Evolutionary conservation across 768 basidiomycete genomes (phyloP).

Genomic region (Steccherinum ochraceum): DNA sequence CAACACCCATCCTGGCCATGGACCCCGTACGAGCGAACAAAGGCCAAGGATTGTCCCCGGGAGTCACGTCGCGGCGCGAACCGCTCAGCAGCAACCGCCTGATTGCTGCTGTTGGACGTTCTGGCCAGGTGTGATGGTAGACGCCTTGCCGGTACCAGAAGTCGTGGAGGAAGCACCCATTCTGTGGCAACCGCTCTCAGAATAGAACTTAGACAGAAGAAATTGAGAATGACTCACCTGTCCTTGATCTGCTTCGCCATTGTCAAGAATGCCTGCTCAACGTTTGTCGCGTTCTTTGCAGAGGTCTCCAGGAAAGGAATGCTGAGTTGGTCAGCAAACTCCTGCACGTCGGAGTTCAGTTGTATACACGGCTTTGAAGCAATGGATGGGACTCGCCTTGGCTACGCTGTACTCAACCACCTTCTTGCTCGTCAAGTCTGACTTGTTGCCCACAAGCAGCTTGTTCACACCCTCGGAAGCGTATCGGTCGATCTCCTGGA

Average conservation of each 20-base stretch:
- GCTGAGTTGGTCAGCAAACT: constrained; percentile 91
- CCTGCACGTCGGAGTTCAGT: constrained; percentile 42
- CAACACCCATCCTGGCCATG: background rate
- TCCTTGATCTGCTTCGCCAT: constrained; percentile 97
- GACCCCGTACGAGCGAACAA: constrained; percentile 1
- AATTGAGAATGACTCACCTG: constrained; percentile 41
- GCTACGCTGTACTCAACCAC: constrained; percentile 86
- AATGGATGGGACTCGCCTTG: constrained; percentile 59
- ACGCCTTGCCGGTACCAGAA: constrained; percentile 64
- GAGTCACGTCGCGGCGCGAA: background rate
- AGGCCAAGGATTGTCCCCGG: background rate
- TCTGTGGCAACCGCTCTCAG: constrained; percentile 29
- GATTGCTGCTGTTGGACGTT: constrained; percentile 71
- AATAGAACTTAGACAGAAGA: background rate
- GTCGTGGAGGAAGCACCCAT: constrained; percentile 82
- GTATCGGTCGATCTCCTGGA: constrained; percentile 90
- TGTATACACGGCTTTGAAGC: constrained; percentile 3
- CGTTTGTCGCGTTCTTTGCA: constrained; percentile 98
- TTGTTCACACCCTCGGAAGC: constrained; percentile 99
- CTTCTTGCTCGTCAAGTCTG: constrained; percentile 96
- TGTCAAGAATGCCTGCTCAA: constrained; percentile 98
- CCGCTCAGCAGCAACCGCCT: constrained; percentile 70
- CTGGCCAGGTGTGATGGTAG: constrained; percentile 81
- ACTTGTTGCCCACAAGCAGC: constrained; percentile 97
- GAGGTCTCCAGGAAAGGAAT: constrained; percentile 98